Percentiles rank a stretch among this genome's conserved stretches.
These are phyloP conservation scores for Byssochlamys sp. DNA, from an alignment of 2,329 filamentous ascomycete species.

Conservation along the genomic window DNA sequence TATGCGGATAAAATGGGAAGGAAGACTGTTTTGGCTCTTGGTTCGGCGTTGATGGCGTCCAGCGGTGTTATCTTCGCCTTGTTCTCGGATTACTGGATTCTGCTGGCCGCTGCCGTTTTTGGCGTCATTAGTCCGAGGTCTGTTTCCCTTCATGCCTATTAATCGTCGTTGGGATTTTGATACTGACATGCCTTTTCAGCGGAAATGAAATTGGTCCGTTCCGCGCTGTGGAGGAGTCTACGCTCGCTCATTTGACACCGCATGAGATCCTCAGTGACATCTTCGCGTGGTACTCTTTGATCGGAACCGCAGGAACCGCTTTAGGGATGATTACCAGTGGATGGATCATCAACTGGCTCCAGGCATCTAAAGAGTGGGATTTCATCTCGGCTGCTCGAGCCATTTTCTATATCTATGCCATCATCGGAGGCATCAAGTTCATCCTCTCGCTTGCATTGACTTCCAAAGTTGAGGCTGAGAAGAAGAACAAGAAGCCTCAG, in stretches of 20 bases:
- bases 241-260: constrained; percentile 51
- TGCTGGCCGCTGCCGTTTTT: constrained; percentile 49
- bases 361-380: constrained; percentile 34
- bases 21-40: constrained; percentile 44
- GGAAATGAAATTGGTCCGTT: constrained; percentile 61
- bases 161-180: background rate
- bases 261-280: constrained; percentile 50
- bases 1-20: constrained; percentile 52
- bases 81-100: constrained; percentile 50
- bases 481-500: constrained; percentile 10
- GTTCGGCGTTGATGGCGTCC: constrained; percentile 47
- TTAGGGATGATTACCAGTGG: constrained; percentile 52
- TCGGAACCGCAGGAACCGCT: constrained; percentile 51
- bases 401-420: constrained; percentile 51
- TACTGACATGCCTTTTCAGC: constrained; percentile 10
- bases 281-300: constrained; percentile 52
- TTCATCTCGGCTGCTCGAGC: constrained; percentile 42
- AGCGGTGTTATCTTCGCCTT: constrained; percentile 48
- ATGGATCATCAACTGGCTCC: constrained; percentile 48
- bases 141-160: constrained; percentile 7
- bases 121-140: constrained; percentile 52
- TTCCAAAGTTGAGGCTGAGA: constrained; percentile 36
- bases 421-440: constrained; percentile 50
- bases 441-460: constrained; percentile 43
- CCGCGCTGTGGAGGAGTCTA: constrained; percentile 57